Evolutionary conservation across 495 filamentous ascomycete species (phyloP), one percentile per base, ranked within the genome.

Genomic region (Neurospora sp.): DNA sequence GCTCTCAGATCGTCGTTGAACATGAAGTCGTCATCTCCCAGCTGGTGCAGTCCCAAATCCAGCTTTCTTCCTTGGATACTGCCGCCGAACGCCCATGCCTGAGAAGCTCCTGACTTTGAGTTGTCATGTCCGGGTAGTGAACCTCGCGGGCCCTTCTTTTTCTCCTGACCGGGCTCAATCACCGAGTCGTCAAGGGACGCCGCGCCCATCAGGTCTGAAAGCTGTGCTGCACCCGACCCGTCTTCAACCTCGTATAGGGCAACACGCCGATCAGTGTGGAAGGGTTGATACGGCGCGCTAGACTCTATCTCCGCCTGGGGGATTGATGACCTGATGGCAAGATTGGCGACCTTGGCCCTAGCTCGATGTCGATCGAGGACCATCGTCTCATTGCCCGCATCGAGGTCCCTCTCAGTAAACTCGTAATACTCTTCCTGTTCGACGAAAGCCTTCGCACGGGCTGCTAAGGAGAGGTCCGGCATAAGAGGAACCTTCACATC

Each of bases 231-330:
- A 27, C 75, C 78, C 37, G 76, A 72, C 18, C 82, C 79, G 76
- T 90, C 93, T 18, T 62, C 54, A 9, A 77, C 0, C 71, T 91
- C 84, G 76, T 89, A 90, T 16, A 97, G 81, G 39, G 85, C 87
- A 41, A 97, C 92, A 11, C 94, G 88, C 23, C 89, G 88, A 75
- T 97, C 94, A 0, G 93, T 94, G 78, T 97, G 93, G 83, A 97
- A 97, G 0, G 94, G 93, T 74, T 94, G 92, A 73, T 94, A 97
- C 3, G 93, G 91, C 9, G 93, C 91, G 74, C 93, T 96, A 2
- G 94, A 96, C 79, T 98, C 94, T 74, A 97, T 95, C 83, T 98
- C 94, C 3, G 94, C 92, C 75, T 94, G 91, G 5, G 93, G 93
- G 70, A 97, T 89, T n/a, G 85, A 85, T 4, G 85, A 84, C 69